Percentiles rank a stretch among this genome's conserved stretches.
These are phyloP conservation scores for Starmerella asiatica DNA, from an alignment of 805 yeast genomes.

Conservation along the genomic window DNA sequence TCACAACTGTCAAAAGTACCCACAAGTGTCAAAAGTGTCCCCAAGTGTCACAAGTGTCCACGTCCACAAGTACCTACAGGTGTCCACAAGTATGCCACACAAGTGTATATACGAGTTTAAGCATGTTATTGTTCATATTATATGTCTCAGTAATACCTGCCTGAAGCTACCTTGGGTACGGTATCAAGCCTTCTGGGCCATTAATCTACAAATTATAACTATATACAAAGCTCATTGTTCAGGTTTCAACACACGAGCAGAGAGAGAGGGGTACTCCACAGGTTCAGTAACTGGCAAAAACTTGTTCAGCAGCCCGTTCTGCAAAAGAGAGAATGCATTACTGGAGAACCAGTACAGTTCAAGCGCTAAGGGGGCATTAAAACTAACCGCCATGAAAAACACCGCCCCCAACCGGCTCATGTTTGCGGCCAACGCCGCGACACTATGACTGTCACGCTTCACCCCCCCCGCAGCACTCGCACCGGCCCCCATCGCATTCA, in stretches of 20 bases:
- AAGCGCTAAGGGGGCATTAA: slow-evolving; percentile 75
- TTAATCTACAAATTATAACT: not conserved
- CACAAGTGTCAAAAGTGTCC: no score
- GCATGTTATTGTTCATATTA: no score
- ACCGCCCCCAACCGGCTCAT: slow-evolving; percentile 63
- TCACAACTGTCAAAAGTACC: no score
- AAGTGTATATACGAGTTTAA: no score
- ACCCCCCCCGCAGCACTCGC: slow-evolving; percentile 2
- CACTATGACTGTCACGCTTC: slow-evolving; percentile 7
- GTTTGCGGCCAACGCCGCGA: slow-evolving; percentile 23
- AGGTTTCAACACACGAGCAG: not conserved
- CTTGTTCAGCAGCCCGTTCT: slow-evolving; percentile 52
- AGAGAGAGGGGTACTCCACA: slow-evolving; percentile 25
- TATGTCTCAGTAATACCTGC: no score
- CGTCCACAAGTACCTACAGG: no score
- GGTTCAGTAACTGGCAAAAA: slow-evolving; percentile 45
- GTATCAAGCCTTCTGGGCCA: no score
- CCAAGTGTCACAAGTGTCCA: no score
- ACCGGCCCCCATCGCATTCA: slow-evolving; percentile 50
- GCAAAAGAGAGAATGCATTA: slow-evolving; percentile 59
- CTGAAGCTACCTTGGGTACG: no score
- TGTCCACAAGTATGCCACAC: no score
- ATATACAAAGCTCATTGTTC: slow-evolving; percentile 1
- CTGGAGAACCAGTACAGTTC: slow-evolving; percentile 86
- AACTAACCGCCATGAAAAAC: slow-evolving; percentile 66